Conservation (phyloP, 2,329 filamentous ascomycete genomes). For the Xylaria sp. region DNA sequence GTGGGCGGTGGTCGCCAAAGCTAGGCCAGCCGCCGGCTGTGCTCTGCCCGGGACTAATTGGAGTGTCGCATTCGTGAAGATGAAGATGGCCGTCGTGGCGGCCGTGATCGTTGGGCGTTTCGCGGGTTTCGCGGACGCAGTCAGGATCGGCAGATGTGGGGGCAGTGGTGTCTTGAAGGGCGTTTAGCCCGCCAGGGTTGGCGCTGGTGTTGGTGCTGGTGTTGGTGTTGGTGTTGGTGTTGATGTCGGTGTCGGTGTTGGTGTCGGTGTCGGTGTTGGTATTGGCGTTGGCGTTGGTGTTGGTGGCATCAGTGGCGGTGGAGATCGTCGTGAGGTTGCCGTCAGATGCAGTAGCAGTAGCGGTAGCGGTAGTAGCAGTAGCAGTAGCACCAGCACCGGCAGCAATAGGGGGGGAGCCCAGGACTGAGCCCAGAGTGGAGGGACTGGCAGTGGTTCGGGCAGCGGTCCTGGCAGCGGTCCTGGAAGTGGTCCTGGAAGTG, state of each 20-base stretch:
- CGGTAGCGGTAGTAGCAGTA: background rate
- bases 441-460: background rate
- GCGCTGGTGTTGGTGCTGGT: conserved; percentile 6
- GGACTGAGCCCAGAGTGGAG: conserved; percentile 14
- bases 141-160: background rate
- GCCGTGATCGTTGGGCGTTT: conserved; percentile 25
- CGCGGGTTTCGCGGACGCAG: background rate
- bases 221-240: background rate
- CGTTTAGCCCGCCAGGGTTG: conserved; percentile 4
- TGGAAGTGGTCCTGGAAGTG: background rate
- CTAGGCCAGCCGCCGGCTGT: conserved; percentile 16
- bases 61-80: conserved; percentile 15
- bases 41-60: conserved; percentile 14
- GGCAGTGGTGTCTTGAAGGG: background rate
- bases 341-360: conserved; percentile 1
- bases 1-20: conserved; percentile 23
- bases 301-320: background rate
- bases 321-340: conserved; percentile 1
- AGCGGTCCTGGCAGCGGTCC: background rate
- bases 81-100: conserved; percentile 21
- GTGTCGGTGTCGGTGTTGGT: background rate
- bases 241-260: background rate
- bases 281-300: background rate
- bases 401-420: conserved; percentile 14
- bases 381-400: background rate